phyloP scores from a whole-genome alignment of 768 basidiomycete species.

The Trametes gibbosa region DNA sequence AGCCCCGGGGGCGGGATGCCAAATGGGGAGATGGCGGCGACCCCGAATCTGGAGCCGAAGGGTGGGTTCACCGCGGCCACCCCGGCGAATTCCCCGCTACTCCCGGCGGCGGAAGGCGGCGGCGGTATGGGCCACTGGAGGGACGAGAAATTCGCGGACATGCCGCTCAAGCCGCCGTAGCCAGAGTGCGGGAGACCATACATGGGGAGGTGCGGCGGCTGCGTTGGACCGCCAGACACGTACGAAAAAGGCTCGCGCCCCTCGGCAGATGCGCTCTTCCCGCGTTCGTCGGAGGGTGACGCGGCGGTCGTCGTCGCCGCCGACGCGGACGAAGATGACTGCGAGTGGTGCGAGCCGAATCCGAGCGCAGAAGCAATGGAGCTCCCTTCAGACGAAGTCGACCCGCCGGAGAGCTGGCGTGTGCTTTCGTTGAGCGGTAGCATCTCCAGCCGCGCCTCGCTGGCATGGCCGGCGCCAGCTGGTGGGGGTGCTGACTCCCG shows the following conservation, averaged over 20 bases:
- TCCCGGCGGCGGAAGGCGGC: too few relatives aligned
- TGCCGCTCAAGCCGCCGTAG: conserved; percentile 22
- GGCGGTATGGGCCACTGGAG: not conserved
- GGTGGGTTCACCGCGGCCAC: conserved; percentile 3
- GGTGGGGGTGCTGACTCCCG: not conserved
- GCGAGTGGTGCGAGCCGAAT: not conserved
- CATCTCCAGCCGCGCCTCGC: not conserved
- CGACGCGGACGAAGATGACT: conserved; percentile 8
- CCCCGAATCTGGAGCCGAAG: not conserved
- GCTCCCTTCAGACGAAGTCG: conserved; percentile 12
- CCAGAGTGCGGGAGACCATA: conserved; percentile 21
- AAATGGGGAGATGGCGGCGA: not conserved
- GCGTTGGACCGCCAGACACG: conserved; percentile 27
- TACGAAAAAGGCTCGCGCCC: conserved; percentile 61
- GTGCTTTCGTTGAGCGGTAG: conserved; percentile 11
- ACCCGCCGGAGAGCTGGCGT: conserved; percentile 21
- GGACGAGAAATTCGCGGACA: not conserved
- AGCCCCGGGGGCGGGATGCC: not conserved
- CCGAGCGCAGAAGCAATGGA: not conserved
- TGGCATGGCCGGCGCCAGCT: too few relatives aligned
- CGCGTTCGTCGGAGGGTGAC: not conserved
- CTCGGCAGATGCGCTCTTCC: not conserved
- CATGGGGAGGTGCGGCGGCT: conserved; percentile 5
- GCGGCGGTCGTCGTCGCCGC: conserved; percentile 12
- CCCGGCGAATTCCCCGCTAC: not conserved